Conservation (phyloP, 345 rosid species). For the Draba incana region DNA sequence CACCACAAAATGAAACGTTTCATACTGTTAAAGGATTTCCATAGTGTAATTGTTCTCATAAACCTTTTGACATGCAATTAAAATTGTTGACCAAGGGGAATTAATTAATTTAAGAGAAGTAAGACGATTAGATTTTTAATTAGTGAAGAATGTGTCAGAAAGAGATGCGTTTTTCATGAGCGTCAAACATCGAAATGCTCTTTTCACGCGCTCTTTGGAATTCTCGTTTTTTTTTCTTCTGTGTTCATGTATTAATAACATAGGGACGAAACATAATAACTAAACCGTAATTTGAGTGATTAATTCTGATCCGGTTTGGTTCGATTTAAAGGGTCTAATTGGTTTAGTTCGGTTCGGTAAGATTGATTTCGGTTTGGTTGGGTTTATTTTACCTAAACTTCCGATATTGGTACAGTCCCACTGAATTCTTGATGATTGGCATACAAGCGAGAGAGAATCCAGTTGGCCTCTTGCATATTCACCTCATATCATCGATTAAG, state of each 20-base stretch:
- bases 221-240: not conserved
- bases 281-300: too few relatives aligned
- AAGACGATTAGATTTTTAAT: slow-evolving; percentile 2
- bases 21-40: too few relatives aligned
- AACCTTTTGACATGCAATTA: not conserved
- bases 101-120: not conserved
- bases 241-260: too few relatives aligned
- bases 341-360: slow-evolving; percentile 14
- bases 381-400: not conserved
- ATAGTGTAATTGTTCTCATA: too few relatives aligned
- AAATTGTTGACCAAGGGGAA: slow-evolving; percentile 29
- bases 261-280: too few relatives aligned
- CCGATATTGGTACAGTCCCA: not conserved
- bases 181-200: slow-evolving; percentile 24
- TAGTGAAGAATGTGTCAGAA: slow-evolving; percentile 33
- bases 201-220: slow-evolving; percentile 29
- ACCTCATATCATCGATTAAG: too few relatives aligned
- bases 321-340: not conserved
- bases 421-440: too few relatives aligned
- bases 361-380: slow-evolving; percentile 9
- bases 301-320: slow-evolving; percentile 21
- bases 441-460: too few relatives aligned
- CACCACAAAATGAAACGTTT: too few relatives aligned
- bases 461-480: too few relatives aligned
- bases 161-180: slow-evolving; percentile 36